Conservation (phyloP, 2,329 filamentous ascomycete genomes). For the Chaetomium sp. region DNA sequence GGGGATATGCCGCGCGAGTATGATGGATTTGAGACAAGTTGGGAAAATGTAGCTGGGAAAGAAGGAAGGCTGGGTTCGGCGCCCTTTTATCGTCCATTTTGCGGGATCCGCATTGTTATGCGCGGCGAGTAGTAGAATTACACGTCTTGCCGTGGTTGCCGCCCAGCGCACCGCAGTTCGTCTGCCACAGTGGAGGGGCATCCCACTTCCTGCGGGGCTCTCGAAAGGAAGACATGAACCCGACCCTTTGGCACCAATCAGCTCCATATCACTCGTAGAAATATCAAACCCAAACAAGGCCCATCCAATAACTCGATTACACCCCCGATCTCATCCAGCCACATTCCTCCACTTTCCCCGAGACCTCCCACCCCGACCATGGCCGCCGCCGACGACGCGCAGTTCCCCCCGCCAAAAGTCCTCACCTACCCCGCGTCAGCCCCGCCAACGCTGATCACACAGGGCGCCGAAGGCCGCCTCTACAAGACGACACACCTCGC, state of each 20-base stretch:
- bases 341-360: neutral
- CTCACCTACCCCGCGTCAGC: conserved; percentile 64
- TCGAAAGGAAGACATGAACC: neutral
- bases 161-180: neutral
- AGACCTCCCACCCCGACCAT: neutral
- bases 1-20: neutral
- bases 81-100: neutral
- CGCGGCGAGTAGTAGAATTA: neutral
- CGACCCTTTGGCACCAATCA: conserved; percentile 6
- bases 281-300: neutral
- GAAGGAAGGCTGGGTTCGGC: too few species aligned
- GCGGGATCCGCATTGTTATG: conserved; percentile 18
- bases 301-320: neutral
- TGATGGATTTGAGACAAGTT: neutral
- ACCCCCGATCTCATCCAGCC: neutral
- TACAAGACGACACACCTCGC: conserved; percentile 83
- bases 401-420: conserved; percentile 58
- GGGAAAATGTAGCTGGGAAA: neutral
- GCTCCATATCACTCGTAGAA: neutral
- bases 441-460: conserved; percentile 72
- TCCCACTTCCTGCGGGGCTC: conserved; percentile 19
- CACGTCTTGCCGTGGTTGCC: conserved; percentile 7
- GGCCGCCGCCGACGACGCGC: conserved; percentile 10
- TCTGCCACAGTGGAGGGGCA: neutral
- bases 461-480: conserved; percentile 94